Conservation (phyloP, 2,329 filamentous ascomycete species). For the Zymoseptoria tritici region DNA sequence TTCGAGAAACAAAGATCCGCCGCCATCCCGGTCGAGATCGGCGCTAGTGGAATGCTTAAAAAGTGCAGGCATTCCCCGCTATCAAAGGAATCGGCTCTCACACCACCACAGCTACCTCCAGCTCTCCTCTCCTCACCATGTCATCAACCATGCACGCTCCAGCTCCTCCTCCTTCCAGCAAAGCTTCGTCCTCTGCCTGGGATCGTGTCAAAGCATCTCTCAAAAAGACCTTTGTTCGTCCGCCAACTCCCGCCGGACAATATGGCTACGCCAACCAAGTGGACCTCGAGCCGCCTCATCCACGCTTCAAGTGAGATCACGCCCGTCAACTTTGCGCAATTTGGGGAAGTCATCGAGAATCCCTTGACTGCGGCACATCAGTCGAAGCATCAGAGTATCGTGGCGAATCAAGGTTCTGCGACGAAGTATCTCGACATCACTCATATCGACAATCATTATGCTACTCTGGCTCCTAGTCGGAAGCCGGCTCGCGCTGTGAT, state of each 20-base stretch:
- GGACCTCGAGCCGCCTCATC: slow-evolving; percentile 40
- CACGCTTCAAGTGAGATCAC: slow-evolving; percentile 57
- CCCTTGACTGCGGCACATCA: slow-evolving; percentile 28
- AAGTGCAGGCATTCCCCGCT: neutral
- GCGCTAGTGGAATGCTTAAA: slow-evolving; percentile 2
- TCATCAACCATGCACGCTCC: slow-evolving; percentile 2
- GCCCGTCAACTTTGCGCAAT: slow-evolving; percentile 61
- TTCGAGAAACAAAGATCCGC: neutral
- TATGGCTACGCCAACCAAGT: neutral
- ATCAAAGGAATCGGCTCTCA: neutral
- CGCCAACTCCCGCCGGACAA: slow-evolving; percentile 4
- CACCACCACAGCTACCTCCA: neutral
- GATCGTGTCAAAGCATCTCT: slow-evolving; percentile 12
- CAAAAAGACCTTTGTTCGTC: slow-evolving; percentile 14
- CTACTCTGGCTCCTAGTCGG: slow-evolving; percentile 51
- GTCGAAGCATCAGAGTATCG: slow-evolving; percentile 41
- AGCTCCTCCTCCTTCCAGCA: neutral
- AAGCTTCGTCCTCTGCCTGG: slow-evolving; percentile 7
- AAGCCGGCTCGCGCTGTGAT: slow-evolving; percentile 55
- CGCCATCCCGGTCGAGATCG: neutral
- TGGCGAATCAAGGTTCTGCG: slow-evolving; percentile 79
- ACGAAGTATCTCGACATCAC: slow-evolving; percentile 80
- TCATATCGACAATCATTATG: slow-evolving; percentile 63
- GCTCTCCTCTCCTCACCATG: slow-evolving; percentile 4
- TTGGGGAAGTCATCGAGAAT: slow-evolving; percentile 76